Conservation (phyloP, 768 basidiomycete genomes). For the Trametes coccinea region DNA sequence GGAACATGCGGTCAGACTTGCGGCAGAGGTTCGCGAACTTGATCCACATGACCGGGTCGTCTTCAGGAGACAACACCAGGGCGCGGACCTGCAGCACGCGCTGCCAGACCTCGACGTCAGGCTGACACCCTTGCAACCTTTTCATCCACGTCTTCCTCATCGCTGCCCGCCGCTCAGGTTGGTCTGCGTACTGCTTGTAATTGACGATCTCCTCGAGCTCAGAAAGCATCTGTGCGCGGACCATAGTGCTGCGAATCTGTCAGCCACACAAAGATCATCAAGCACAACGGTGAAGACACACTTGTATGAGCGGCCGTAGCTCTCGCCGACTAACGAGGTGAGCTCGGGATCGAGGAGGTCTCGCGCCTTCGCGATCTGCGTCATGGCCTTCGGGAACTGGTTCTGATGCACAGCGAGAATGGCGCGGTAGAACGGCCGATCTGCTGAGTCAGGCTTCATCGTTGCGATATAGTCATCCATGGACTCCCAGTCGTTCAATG, state of each 20-base stretch:
- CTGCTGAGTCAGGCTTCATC: conserved; percentile 91
- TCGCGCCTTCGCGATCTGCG: conserved; percentile 89
- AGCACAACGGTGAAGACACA: conserved; percentile 33
- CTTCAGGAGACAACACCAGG: conserved; percentile 87
- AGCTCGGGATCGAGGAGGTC: conserved; percentile 91
- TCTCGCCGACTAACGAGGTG: conserved; percentile 89
- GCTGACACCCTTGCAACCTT: conserved; percentile 96
- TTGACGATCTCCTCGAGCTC: conserved; percentile 97
- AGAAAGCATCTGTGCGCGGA: conserved; percentile 97
- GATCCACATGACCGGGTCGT: conserved; percentile 98
- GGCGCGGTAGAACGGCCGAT: conserved; percentile 94
- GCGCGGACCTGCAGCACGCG: conserved; percentile 95
- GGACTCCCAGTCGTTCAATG: conserved; percentile 92
- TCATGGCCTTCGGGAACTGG: conserved; percentile 87
- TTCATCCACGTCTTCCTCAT: conserved; percentile 98
- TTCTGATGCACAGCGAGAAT: conserved; percentile 96
- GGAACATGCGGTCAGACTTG: conserved; percentile 89
- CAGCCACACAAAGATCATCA: neutral
- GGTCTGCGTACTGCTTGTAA: conserved; percentile 93
- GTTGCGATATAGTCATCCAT: conserved; percentile 97
- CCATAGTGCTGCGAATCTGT: conserved; percentile 68
- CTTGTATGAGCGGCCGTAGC: conserved; percentile 98
- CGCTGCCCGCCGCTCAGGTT: conserved; percentile 86
- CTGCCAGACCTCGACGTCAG: conserved; percentile 99
- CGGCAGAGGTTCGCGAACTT: conserved; percentile 98